phyloP scores from a whole-genome alignment of 768 basidiomycete genomes.

The Tricholoma terreum region DNA sequence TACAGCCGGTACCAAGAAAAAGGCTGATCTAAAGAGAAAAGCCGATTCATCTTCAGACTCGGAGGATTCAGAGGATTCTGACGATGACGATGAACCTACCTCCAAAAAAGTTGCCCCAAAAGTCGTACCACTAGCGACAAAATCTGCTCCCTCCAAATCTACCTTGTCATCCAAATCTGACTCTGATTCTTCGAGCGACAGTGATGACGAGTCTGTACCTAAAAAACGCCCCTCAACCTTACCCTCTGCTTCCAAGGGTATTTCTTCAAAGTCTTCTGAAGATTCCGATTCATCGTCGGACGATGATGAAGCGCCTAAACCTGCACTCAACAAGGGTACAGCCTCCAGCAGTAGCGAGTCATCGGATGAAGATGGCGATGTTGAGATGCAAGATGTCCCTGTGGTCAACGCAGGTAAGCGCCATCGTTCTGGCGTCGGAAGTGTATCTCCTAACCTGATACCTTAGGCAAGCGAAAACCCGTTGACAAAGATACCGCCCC shows the following conservation, averaged over 20 bases:
- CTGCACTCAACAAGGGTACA: constrained; percentile 23
- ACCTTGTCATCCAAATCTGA: constrained; percentile 22
- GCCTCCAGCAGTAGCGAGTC: constrained; percentile 5
- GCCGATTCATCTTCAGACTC: neutral
- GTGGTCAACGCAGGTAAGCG: constrained; percentile 38
- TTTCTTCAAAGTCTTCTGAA: constrained; percentile 9
- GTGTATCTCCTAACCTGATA: neutral
- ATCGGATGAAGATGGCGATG: constrained; percentile 50
- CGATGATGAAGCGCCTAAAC: constrained; percentile 24
- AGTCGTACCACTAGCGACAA: constrained; percentile 5
- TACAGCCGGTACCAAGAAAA: constrained; percentile 19
- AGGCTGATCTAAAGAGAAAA: neutral
- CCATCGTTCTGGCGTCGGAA: constrained; percentile 1
- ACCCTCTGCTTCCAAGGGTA: constrained; percentile 7
- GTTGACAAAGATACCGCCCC: constrained; percentile 55
- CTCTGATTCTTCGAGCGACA: constrained; percentile 7
- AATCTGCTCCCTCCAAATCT: neutral
- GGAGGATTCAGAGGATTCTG: neutral
- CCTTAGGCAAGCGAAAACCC: constrained; percentile 78
- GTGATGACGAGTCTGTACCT: constrained; percentile 1
- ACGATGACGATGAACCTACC: neutral
- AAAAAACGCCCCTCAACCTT: constrained; percentile 14
- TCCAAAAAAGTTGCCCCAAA: neutral
- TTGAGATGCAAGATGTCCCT: constrained; percentile 53
- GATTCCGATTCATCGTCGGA: constrained; percentile 21